Percentiles rank a stretch among this genome's conserved stretches.
phyloP scores from a whole-genome alignment of 73 alveolate species.

The Paramecium sexaurelia region DNA sequence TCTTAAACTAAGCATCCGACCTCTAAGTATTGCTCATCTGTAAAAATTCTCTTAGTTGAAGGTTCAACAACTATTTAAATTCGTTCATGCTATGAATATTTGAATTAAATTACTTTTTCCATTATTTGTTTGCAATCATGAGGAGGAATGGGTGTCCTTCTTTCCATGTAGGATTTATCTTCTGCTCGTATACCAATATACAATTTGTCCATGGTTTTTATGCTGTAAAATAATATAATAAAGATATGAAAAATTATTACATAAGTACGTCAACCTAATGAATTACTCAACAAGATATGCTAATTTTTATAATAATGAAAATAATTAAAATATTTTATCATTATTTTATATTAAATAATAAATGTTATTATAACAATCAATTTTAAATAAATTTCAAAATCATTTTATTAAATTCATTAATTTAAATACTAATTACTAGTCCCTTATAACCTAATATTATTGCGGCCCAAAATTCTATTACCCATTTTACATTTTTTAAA shows the following conservation, averaged over 20 bases:
- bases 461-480: no score
- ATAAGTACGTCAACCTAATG: not conserved
- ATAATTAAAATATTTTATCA: not conserved
- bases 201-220: constrained; percentile 34
- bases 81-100: constrained; percentile 35
- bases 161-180: constrained; percentile 83
- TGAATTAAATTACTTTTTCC: constrained; percentile 54
- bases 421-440: not conserved
- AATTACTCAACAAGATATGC: not conserved
- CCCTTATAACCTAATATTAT: not conserved
- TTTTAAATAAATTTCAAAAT: not conserved
- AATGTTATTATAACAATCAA: not conserved
- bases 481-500: no score
- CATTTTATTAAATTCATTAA: not conserved
- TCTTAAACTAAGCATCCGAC: constrained; percentile 83
- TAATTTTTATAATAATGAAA: not conserved
- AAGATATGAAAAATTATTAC: not conserved
- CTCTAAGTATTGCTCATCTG: constrained; percentile 77
- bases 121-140: constrained; percentile 73
- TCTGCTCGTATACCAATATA: constrained; percentile 79
- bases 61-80: constrained; percentile 81
- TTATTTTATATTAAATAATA: not conserved
- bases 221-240: not conserved
- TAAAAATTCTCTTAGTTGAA: constrained; percentile 78
- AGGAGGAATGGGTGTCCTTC: constrained; percentile 87